Evolutionary conservation across 148 eudicot species (phyloP), one percentile per base, ranked within the genome.

Genomic region (Cornus kousa): DNA sequence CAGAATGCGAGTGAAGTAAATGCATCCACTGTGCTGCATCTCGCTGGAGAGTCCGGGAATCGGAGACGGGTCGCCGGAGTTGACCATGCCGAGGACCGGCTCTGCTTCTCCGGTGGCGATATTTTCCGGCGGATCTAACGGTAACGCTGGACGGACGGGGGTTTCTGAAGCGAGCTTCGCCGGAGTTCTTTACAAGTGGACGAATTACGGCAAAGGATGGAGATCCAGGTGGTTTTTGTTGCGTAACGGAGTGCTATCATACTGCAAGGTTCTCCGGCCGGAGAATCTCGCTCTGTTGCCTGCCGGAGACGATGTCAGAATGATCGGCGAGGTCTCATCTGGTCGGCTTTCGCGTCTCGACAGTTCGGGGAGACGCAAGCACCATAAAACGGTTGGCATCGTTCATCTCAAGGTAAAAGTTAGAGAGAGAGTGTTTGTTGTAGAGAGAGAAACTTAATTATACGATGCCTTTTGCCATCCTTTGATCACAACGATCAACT

Each of bases 201-300:
- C 98, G 1, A 93, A 90, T 75, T 93, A 90, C 80, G 86, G 93
- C 10, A 93, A 91, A 64, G 98, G 98, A 7, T 93, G 98, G 98
- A 89, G 95, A 87, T 90, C 98, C 23, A 76, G 98, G 70, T 93
- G 95, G 98, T 93, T 93, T 57, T 74, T 89, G 19, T 78, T 93
- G n/a, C 87, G 89, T 0, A 86, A 92, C 48, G 95, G 92, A 16
- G 87, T 91, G 3, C 53, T 90, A 3, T 91, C 92, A 0, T 93
- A 93, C 72, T 87, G 87, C 11, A 93, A 89, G 87, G 85, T 85
- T 70, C 84, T 78, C 31, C 83, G 83, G 73, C 89, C 81, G 46
- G 89, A 87, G 8, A 85, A 23, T 11, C 82, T 85, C 7, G 77
- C 81, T 50, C 68, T 73, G 24, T 62, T 67, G 17, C 75, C 84